Conservation (phyloP, 73 alveolate species). For the Symbiodinium pilosum region DNA sequence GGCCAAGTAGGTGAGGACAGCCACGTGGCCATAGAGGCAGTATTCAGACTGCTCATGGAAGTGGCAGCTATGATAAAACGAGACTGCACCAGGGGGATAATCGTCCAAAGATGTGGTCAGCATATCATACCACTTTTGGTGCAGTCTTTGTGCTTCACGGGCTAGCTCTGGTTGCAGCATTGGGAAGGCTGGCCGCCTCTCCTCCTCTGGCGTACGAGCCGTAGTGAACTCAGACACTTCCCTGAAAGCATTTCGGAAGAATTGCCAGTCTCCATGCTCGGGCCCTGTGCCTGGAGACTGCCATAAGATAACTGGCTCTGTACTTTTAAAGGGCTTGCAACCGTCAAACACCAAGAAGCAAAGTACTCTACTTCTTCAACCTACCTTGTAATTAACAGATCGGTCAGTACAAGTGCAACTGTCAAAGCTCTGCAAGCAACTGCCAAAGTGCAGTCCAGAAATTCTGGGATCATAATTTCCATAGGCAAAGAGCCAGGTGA, state of each 20-base stretch:
- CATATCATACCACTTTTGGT: neutral
- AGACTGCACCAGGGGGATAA: constrained; percentile 59
- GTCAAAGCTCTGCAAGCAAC: no score
- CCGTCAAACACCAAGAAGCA: no score
- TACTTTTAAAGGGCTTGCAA: no score
- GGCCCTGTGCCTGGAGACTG: no score
- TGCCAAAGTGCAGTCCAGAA: constrained; percentile 66
- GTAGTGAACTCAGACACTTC: neutral
- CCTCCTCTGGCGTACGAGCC: neutral
- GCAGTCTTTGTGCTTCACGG: neutral
- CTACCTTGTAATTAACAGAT: no score
- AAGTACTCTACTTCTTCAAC: no score
- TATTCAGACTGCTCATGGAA: constrained; percentile 22
- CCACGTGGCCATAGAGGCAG: constrained; percentile 49
- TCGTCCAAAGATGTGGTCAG: constrained; percentile 24
- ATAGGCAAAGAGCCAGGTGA: neutral
- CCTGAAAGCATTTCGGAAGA: neutral
- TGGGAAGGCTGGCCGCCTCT: neutral
- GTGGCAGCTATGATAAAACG: constrained; percentile 76
- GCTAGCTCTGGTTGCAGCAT: neutral
- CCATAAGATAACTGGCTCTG: no score
- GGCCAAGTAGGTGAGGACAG: constrained; percentile 61
- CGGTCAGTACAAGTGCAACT: no score
- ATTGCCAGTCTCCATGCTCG: constrained; percentile 35
- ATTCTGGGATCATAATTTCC: constrained; percentile 11